Conservation (phyloP, 352 stramenopile genomes). For the Globisporangium nunn region DNA sequence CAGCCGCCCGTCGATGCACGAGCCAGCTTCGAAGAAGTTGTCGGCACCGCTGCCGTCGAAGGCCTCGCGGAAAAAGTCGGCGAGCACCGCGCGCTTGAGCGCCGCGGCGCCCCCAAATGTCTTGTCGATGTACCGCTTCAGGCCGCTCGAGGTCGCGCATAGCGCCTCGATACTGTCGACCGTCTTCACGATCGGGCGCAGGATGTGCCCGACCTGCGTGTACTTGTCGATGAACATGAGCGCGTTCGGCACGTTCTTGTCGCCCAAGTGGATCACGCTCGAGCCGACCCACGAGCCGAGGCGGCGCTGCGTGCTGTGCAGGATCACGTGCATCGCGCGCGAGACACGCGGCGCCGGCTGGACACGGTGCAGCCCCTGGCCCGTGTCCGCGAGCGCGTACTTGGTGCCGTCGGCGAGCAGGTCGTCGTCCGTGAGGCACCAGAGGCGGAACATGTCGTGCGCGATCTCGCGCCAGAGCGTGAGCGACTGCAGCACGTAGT, state of each 20-base stretch:
- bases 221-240: slow-evolving; percentile 99
- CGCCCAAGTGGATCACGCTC: slow-evolving; percentile 95
- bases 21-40: slow-evolving; percentile 94
- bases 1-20: slow-evolving; percentile 94
- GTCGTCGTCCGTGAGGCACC: slow-evolving; percentile 92
- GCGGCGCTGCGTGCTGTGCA: slow-evolving; percentile 72
- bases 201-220: slow-evolving; percentile 88
- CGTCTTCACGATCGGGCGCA: slow-evolving; percentile 85
- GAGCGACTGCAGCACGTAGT: slow-evolving; percentile 95
- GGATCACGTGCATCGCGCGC: slow-evolving; percentile 92
- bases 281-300: slow-evolving; percentile 89
- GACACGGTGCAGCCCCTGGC: slow-evolving; percentile 93
- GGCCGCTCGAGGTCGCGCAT: slow-evolving; percentile 30
- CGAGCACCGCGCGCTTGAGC: slow-evolving; percentile 88
- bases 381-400: slow-evolving; percentile 92
- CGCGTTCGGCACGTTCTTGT: slow-evolving; percentile 97
- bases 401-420: slow-evolving; percentile 75
- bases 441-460: slow-evolving; percentile 96
- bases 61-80: slow-evolving; percentile 94
- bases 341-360: slow-evolving; percentile 91
- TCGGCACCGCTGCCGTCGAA: slow-evolving; percentile 94
- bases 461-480: slow-evolving; percentile 95
- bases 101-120: slow-evolving; percentile 84
- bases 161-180: slow-evolving; percentile 67
- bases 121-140: slow-evolving; percentile 54